Evolutionary conservation across 2,329 filamentous ascomycete genomes (phyloP), one percentile per base, ranked within the genome.

Genomic region (Tolypocladium cylindrosporum): DNA sequence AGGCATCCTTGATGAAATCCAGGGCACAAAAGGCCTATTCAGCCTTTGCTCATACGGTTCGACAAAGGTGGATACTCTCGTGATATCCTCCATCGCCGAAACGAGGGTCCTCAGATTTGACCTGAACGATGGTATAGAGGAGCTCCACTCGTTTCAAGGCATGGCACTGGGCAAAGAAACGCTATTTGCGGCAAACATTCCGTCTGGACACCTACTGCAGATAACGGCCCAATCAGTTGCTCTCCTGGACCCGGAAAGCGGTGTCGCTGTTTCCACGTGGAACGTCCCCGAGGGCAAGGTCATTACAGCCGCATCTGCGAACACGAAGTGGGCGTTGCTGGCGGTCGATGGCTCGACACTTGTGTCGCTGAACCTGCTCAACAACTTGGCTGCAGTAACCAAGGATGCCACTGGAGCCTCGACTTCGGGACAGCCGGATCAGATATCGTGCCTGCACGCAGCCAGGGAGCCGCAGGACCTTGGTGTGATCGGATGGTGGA

Each of bases 401-500:
- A 87, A 87, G 66, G 76, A 83, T 6, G 82, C 90, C 55, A 78
- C 79, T 1, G 75, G 80, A 19, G 78, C 85, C 40, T 58, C 65
- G 16, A 51, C 45, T n/a, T 66, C 67, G 7, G 63, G 62, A 1
- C 63, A 67, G 37, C 58, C 61, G 16, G 88, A 91, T 62, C 91
- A 97, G 69, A 83, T 97, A 40, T 90, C 94, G 2, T 96, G 92
- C 65, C 79, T 97, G 11, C 86, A 93, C 53, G 80, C 94, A 1
- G 85, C 91, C 0, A 77, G 82, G 4, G 77, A 82, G 41, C 75
- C 87, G 16, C 75, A 79, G 5, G 78, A 83, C 54, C 75, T 91
- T 39, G 93, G 89, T 58, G 86, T 96, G 36, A 80, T 94, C 19
- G 92, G 91, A 1, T 94, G 95, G 72, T 97, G 93, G 85, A 85